Conservation (phyloP, 352 stramenopile species). For the Pythium plurisporium region DNA sequence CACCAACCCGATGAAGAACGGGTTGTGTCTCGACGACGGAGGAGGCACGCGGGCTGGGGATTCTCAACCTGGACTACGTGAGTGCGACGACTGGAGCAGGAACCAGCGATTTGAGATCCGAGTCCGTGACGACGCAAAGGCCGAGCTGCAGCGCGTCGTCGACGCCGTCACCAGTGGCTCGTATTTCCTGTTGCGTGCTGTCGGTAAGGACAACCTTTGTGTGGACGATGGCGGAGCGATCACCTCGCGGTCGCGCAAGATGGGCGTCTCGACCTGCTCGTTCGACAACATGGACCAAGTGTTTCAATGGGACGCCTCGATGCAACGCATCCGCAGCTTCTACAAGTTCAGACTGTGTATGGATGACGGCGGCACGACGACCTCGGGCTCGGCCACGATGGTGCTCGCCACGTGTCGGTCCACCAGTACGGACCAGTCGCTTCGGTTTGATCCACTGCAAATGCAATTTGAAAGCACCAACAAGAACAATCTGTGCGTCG, state of each 20-base stretch:
- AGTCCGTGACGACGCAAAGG: background rate
- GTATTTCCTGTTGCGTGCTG: slow-evolving; percentile 1
- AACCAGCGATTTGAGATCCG: slow-evolving; percentile 5
- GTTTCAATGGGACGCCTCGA: slow-evolving; percentile 5
- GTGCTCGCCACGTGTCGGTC: slow-evolving; percentile 8
- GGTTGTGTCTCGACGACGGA: background rate
- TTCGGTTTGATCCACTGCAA: background rate
- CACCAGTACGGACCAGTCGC: slow-evolving; percentile 31
- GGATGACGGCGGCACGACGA: background rate
- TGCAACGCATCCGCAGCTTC: background rate
- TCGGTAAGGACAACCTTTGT: slow-evolving; percentile 20
- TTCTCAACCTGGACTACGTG: background rate
- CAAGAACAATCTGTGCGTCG: slow-evolving; percentile 8
- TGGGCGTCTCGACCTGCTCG: slow-evolving; percentile 5
- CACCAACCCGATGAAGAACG: background rate
- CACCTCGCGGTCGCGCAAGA: background rate
- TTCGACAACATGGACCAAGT: slow-evolving; percentile 3
- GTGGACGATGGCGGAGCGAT: slow-evolving; percentile 25
- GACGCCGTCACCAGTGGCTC: slow-evolving; percentile 1
- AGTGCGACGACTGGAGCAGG: background rate
- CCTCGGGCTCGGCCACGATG: slow-evolving; percentile 8
- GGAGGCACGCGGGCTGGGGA: background rate
- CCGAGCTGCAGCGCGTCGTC: background rate
- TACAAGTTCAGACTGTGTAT: background rate
- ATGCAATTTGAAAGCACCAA: background rate